Evolutionary conservation across 495 filamentous ascomycete species (phyloP).

Genomic region (Tetracladium marchalianum): DNA sequence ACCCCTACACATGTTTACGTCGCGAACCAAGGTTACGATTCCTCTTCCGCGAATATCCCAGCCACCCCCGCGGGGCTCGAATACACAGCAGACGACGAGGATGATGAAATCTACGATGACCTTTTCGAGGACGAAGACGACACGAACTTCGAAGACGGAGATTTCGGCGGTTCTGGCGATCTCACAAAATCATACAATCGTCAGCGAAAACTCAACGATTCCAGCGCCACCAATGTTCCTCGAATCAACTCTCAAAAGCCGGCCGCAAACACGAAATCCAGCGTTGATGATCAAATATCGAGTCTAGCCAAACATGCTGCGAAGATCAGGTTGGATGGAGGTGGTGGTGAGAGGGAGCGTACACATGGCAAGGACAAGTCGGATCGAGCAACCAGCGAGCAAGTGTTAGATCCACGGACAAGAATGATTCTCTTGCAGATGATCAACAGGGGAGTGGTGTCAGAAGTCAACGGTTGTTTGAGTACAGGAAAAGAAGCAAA

Average conservation of each 20-base stretch:
- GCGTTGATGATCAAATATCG: conserved; percentile 79
- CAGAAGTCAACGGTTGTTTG: conserved; percentile 82
- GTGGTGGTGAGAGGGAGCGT: conserved; percentile 42
- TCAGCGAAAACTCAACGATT: conserved; percentile 50
- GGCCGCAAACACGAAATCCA: conserved; percentile 62
- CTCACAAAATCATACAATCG: conserved; percentile 89
- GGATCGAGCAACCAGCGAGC: conserved; percentile 86
- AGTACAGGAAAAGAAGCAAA: conserved; percentile 97
- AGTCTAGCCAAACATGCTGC: conserved; percentile 74
- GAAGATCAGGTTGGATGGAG: conserved; percentile 77
- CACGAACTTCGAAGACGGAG: conserved; percentile 46
- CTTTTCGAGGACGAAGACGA: conserved; percentile 48
- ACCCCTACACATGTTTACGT: conserved; percentile 42
- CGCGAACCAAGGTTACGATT: conserved; percentile 44
- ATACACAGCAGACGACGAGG: conserved; percentile 21
- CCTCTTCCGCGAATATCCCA: conserved; percentile 5
- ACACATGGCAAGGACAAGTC: conserved; percentile 64
- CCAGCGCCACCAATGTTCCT: conserved; percentile 45
- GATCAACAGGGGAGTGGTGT: conserved; percentile 75
- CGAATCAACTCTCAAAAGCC: conserved; percentile 81
- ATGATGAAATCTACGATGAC: conserved; percentile 39
- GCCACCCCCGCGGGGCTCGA: conserved; percentile 15
- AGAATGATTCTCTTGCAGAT: conserved; percentile 92
- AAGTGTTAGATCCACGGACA: conserved; percentile 87
- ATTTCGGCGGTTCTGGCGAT: conserved; percentile 50